phyloP scores from a whole-genome alignment of 768 basidiomycete species.

The Naganishia vishniacii region DNA sequence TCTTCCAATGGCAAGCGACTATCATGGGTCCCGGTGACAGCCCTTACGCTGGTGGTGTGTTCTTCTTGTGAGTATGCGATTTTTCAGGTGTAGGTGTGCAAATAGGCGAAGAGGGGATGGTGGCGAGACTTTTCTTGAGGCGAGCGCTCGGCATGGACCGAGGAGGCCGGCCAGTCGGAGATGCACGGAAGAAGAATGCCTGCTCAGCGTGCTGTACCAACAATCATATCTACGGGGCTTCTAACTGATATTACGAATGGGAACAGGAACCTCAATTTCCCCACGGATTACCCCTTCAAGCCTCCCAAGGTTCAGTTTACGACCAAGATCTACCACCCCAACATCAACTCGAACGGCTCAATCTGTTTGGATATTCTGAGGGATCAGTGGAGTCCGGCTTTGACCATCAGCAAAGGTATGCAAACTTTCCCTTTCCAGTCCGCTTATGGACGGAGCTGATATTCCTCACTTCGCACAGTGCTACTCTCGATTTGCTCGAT shows the following conservation, averaged over 20 bases:
- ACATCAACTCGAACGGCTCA: slow-evolving; percentile 99
- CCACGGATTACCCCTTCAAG: slow-evolving; percentile 99
- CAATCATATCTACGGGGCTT: no score
- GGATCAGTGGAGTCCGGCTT: slow-evolving; percentile 98
- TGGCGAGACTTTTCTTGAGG: no score
- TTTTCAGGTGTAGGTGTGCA: background rate
- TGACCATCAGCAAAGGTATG: slow-evolving; percentile 84
- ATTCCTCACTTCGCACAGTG: slow-evolving; percentile 54
- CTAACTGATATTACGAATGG: background rate
- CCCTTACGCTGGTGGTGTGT: slow-evolving; percentile 97
- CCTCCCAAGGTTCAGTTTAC: slow-evolving; percentile 99
- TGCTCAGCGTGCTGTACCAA: no score
- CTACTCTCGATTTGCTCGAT: slow-evolving; percentile 97
- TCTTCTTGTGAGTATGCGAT: slow-evolving; percentile 59
- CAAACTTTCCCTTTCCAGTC: no score
- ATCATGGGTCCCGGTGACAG: slow-evolving; percentile 99
- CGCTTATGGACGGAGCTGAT: background rate
- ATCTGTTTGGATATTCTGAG: slow-evolving; percentile 97
- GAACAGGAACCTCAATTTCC: slow-evolving; percentile 56
- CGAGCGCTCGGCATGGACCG: no score
- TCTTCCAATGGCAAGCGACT: slow-evolving; percentile 99
- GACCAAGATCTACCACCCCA: slow-evolving; percentile 99
- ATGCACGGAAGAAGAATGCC: no score
- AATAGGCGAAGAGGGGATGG: background rate
- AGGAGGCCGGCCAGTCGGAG: no score